phyloP scores from a whole-genome alignment of 306 rosid species.

The Glycyrrhiza uralensis region DNA sequence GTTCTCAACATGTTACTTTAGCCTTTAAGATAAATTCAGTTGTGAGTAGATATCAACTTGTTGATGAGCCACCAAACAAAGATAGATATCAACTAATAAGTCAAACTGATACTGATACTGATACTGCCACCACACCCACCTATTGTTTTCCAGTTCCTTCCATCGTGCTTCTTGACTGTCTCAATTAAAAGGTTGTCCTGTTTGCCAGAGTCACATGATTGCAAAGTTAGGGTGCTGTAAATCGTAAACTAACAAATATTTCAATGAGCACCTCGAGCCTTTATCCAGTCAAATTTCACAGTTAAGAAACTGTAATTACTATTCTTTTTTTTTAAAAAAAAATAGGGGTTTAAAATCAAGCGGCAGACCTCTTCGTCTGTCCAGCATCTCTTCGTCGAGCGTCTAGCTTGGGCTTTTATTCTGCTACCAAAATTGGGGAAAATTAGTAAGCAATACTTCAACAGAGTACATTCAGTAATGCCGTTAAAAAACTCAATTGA shows the following conservation, averaged over 20 bases:
- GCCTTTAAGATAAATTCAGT: constrained; percentile 4
- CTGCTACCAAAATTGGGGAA: constrained; percentile 29
- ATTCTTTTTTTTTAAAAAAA: neutral
- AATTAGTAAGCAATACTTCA: neutral
- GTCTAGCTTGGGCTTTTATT: constrained; percentile 29
- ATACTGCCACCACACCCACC: constrained; percentile 27
- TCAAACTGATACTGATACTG: neutral
- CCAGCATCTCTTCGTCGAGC: constrained; percentile 43
- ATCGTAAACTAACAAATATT: neutral
- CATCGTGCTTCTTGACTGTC: constrained; percentile 43
- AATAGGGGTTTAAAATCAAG: neutral
- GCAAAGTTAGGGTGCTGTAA: constrained; percentile 6
- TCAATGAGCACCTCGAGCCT: neutral
- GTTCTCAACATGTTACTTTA: neutral
- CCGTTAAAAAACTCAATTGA: neutral
- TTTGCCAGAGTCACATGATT: constrained; percentile 16
- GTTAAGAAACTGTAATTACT: neutral
- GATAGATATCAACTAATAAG: neutral
- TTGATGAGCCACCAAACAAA: neutral
- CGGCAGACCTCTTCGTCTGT: constrained; percentile 50
- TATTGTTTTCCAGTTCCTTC: constrained; percentile 52
- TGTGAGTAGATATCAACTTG: neutral
- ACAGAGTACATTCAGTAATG: neutral
- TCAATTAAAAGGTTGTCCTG: constrained; percentile 56
- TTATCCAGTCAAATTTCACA: neutral